Evolutionary conservation across 2,329 filamentous ascomycete species (phyloP), one percentile per base, ranked within the genome.

Genomic region (Hypoxylon sp.): DNA sequence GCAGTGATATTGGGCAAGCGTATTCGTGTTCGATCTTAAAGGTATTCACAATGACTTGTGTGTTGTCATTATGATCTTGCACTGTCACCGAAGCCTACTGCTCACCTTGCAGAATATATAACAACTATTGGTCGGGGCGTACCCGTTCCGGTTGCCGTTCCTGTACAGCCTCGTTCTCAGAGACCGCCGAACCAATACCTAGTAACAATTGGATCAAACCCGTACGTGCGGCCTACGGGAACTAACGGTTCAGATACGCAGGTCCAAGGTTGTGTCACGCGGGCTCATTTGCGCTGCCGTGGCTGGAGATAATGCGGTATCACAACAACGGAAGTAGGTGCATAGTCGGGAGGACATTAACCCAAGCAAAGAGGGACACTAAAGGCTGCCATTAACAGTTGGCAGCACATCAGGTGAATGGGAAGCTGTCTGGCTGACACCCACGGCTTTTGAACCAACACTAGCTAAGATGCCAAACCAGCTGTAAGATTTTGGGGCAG

Each of bases 401-500:
- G 37, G 45, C 48, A 46, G 16, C 34, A 27, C 21, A 52, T 25
- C 32, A 16, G 14, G 37, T 27, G 29, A 21, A 39, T 27, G 27
- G 34, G 25, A 52, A 48, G 47, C 46, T 54, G 41, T 61, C 54
- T 56, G 55, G 47, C 54, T 43, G 51, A 29, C 27, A 53, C 12
- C 58, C 27, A 32, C n/a, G 27, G 43, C 43, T 6, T 59, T 39
- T 29, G 12, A 19, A 32, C 50, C 21, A 55, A 43, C 19, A 9
- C 27, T 25, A 19, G 43, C 25, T 8, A 19, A 30, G 19, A 29
- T 25, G 43, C 37, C 25, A 37, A 46, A 29, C 52, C 34, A 63
- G 61, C 59, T 55, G 61, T 61, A 51, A 65, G 45, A 55, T 61
- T 65, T 53, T 30, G 34, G 52, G 43, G 8, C 45, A 62, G 30